Evolutionary conservation across 2,329 filamentous ascomycete genomes (phyloP), one percentile per base, ranked within the genome.

Genomic region (Beauveria sp.): DNA sequence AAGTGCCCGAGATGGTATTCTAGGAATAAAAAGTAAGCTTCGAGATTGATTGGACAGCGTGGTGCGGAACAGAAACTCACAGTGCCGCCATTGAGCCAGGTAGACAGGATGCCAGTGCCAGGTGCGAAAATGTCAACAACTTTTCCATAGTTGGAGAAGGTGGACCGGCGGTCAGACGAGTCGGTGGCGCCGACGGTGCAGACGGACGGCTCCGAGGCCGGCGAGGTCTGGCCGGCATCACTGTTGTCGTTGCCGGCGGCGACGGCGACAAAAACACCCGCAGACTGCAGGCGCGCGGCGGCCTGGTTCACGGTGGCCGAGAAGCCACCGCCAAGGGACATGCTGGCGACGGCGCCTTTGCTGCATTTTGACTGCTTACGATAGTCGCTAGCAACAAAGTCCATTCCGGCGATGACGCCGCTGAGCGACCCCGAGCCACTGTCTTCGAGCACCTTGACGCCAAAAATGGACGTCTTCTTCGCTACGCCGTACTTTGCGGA

Each of bases 161-260:
- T 67, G 26, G 80, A 79, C 34, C 73, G 70, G 54, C 65, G 62
- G 63, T 80, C 75, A 48, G 71, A 72, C 58, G 46, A 55, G 66
- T 83, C 80, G 48, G 69, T 77, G 53, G 70, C 67, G 62, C 80
- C 81, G 60, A 83, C 80, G 45, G 80, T 80, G 71, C 83, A 80
- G 70, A 80, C 80, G 26, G 72, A 71, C 24, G 75, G 68, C 38
- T 80, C 77, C 4, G 80, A 82, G 24, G 79, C 81, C 45, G 81
- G 81, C 12, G 77, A 80, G 58, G 71, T 73, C 66, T 73, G 76
- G 62, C 64, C 67, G 18, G 81, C 80, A 66, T 84, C 75, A 65
- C 73, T 68, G 67, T 77, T 74, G 64, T 79, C 76, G 74, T 84
- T 84, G 60, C 81, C 81, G 46, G 81, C 81, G 1, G 81, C 79